Evolutionary conservation across 345 rosid species (phyloP).

Genomic region (Dovyalis caffra): DNA sequence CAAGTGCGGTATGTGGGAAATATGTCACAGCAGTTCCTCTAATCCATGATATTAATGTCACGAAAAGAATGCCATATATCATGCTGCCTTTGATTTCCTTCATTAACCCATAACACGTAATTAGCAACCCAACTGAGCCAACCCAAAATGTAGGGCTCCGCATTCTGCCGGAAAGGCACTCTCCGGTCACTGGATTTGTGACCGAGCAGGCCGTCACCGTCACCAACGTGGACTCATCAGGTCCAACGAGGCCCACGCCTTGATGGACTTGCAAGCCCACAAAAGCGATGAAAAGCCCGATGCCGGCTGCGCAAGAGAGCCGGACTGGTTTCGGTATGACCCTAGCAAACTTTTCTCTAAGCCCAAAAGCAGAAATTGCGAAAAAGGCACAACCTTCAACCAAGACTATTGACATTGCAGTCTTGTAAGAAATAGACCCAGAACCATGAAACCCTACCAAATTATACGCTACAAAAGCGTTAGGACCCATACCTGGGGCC

Average conservation of each 20-base stretch:
- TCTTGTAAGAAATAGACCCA: constrained; percentile 60
- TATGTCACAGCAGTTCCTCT: constrained; percentile 67
- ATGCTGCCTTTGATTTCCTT: constrained; percentile 76
- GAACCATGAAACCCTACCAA: constrained; percentile 81
- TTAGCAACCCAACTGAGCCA: constrained; percentile 58
- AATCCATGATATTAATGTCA: constrained; percentile 78
- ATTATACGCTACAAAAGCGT: constrained; percentile 78
- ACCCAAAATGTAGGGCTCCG: constrained; percentile 82
- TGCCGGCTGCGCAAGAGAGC: constrained; percentile 64
- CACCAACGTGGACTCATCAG: constrained; percentile 61
- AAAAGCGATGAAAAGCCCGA: constrained; percentile 84
- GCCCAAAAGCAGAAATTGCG: constrained; percentile 54
- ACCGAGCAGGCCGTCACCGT: constrained; percentile 62
- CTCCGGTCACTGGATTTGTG: constrained; percentile 51
- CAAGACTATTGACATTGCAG: constrained; percentile 69
- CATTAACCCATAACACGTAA: constrained; percentile 65
- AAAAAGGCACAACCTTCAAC: constrained; percentile 69
- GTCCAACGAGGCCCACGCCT: constrained; percentile 81
- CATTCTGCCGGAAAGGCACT: constrained; percentile 63
- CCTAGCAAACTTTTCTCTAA: constrained; percentile 60
- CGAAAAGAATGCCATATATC: constrained; percentile 70
- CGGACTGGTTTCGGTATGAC: constrained; percentile 66
- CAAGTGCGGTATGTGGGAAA: constrained; percentile 56
- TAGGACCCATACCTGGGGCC: constrained; percentile 93
- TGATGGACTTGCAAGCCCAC: constrained; percentile 78